phyloP scores from a whole-genome alignment of 257 asterid genomes.

The Lantana camara region DNA sequence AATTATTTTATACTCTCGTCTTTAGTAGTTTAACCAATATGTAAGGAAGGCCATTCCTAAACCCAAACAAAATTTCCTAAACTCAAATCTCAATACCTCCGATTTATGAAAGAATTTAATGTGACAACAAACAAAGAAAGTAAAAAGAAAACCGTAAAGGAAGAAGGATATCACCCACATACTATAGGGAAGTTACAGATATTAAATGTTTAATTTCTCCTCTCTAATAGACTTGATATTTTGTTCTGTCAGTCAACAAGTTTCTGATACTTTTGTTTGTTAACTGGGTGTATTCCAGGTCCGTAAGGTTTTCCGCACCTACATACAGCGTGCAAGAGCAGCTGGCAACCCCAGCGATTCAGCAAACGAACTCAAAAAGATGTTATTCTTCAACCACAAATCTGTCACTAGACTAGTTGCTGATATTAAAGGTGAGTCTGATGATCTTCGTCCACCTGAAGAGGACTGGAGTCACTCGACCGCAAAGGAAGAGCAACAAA shows the following conservation, averaged over 20 bases:
- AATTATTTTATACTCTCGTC: too few relatives aligned
- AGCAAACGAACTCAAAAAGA: constrained; percentile 79
- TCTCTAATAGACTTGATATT: too few relatives aligned
- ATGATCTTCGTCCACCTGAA: constrained; percentile 49
- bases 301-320: constrained; percentile 71
- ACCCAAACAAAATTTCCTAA: too few relatives aligned
- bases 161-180: too few relatives aligned
- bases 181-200: too few relatives aligned
- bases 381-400: constrained; percentile 82
- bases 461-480: constrained; percentile 59
- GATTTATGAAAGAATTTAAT: too few relatives aligned
- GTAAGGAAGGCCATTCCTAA: too few relatives aligned
- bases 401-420: constrained; percentile 79
- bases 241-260: neutral
- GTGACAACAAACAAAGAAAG: too few relatives aligned
- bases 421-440: constrained; percentile 88
- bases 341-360: constrained; percentile 75
- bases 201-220: too few relatives aligned
- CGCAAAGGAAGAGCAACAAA: constrained; percentile 41
- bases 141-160: too few relatives aligned
- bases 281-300: constrained; percentile 59
- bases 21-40: too few relatives aligned
- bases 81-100: too few relatives aligned
- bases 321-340: constrained; percentile 79
- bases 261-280: neutral